These are phyloP conservation scores for Cicer arietinum DNA, from an alignment of 306 rosid genomes.

Conservation along the genomic window DNA sequence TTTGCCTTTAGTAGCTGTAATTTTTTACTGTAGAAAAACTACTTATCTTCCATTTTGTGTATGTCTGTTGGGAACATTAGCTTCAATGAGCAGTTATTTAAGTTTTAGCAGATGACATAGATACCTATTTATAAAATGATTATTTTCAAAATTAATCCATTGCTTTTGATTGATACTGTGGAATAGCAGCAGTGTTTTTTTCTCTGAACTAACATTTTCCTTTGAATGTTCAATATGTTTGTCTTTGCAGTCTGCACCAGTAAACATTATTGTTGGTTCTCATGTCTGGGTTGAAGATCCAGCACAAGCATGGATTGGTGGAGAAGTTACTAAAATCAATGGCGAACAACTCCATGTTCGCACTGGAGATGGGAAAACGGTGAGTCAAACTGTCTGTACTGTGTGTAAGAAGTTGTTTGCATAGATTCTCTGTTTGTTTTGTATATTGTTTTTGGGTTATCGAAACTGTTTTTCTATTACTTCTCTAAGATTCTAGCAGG, in stretches of 20 bases:
- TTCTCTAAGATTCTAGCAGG: conserved; percentile 1
- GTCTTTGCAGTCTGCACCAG: conserved; percentile 86
- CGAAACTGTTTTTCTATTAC: conserved; percentile 14
- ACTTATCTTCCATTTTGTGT: neutral
- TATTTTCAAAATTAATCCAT: conserved; percentile 6
- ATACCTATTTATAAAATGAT: conserved; percentile 6
- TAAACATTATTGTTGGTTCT: conserved; percentile 94
- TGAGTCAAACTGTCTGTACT: conserved; percentile 55
- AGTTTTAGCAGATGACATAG: conserved; percentile 27
- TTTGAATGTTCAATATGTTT: conserved; percentile 39
- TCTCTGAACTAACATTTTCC: conserved; percentile 40
- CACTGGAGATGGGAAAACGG: conserved; percentile 72
- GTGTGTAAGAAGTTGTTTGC: conserved; percentile 29
- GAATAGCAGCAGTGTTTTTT: conserved; percentile 10
- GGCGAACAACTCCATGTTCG: conserved; percentile 81
- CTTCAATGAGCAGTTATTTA: conserved; percentile 23
- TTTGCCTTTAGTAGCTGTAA: conserved; percentile 23
- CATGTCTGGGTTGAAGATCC: conserved; percentile 99
- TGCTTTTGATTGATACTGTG: conserved; percentile 25
- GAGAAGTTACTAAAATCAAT: conserved; percentile 84
- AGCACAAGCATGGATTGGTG: conserved; percentile 87
- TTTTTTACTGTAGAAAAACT: conserved; percentile 3
- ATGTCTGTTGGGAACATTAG: conserved; percentile 10
- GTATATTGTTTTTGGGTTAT: conserved; percentile 36
- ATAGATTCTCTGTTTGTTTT: conserved; percentile 21